Conservation (phyloP, 2,329 filamentous ascomycete genomes). For the Claviceps sp. region DNA sequence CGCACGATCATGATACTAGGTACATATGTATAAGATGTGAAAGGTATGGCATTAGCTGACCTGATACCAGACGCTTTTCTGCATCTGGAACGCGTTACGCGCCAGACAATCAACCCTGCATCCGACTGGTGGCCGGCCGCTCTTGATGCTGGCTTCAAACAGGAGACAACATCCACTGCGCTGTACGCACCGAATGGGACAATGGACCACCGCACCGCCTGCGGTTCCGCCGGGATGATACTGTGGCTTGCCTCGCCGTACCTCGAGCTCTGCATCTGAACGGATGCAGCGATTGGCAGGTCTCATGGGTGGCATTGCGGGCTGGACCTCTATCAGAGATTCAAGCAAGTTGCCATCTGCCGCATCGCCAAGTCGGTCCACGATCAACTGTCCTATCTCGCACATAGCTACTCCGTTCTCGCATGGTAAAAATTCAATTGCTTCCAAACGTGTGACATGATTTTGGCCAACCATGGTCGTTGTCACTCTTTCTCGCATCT, state of each 20-base stretch:
- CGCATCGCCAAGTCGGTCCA: constrained; percentile 1
- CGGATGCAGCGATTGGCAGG: neutral
- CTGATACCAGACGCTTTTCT: neutral
- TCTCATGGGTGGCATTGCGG: neutral
- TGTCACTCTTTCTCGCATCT: no score
- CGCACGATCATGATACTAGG: neutral
- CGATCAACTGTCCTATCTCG: constrained; percentile 3
- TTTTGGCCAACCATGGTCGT: no score
- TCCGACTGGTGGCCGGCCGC: neutral
- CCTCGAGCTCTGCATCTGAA: neutral
- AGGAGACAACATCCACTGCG: neutral
- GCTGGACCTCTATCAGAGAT: neutral
- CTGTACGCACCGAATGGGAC: neutral
- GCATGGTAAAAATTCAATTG: neutral
- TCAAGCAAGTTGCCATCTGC: neutral
- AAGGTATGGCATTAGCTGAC: neutral
- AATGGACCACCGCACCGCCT: neutral
- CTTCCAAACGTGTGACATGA: no score
- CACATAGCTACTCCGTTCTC: neutral
- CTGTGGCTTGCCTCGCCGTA: neutral
- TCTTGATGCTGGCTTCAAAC: neutral
- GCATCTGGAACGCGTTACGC: neutral
- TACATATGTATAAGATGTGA: neutral
- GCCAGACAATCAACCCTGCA: neutral
- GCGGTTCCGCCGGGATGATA: neutral